A percentile compares a stretch with the other conserved stretches of the same genome.
phyloP scores from a whole-genome alignment of 208 protist genomes.

The Trypanosoma lewisi region DNA sequence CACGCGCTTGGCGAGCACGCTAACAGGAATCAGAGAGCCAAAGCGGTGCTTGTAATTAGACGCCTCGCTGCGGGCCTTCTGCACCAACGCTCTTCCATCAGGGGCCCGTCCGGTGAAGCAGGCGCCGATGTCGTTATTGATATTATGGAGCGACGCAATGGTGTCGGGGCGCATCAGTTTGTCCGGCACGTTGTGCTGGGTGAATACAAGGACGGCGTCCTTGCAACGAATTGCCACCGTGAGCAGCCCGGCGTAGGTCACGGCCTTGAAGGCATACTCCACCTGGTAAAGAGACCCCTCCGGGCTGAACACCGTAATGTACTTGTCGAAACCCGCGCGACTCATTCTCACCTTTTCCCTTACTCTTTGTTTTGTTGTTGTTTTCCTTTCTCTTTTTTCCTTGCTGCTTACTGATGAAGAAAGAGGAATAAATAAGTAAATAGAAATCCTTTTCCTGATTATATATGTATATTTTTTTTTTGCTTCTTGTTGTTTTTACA shows the following conservation, averaged over 20 bases:
- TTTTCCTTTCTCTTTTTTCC: not conserved
- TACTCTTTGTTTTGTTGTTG: not conserved
- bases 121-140: constrained; percentile 93
- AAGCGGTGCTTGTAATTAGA: constrained; percentile 95
- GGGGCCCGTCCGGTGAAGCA: constrained; percentile 94
- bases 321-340: constrained; percentile 95
- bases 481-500: not conserved
- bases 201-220: constrained; percentile 93
- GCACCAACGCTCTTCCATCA: constrained; percentile 91
- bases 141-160: constrained; percentile 94
- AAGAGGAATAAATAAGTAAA: not conserved
- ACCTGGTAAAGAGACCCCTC: constrained; percentile 99
- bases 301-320: constrained; percentile 99
- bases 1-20: constrained; percentile 95
- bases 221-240: constrained; percentile 95
- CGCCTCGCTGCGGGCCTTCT: constrained; percentile 94
- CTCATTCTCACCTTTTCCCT: constrained; percentile 41
- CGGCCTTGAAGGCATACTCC: constrained; percentile 99
- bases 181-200: constrained; percentile 98
- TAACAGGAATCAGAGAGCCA: constrained; percentile 96
- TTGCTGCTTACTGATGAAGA: not conserved
- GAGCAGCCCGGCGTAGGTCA: constrained; percentile 95
- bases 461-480: not conserved
- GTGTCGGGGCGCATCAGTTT: constrained; percentile 95
- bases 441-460: not conserved